Evolutionary conservation across 2,329 filamentous ascomycete genomes (phyloP).

Genomic region (Scedosporium dehoogii): DNA sequence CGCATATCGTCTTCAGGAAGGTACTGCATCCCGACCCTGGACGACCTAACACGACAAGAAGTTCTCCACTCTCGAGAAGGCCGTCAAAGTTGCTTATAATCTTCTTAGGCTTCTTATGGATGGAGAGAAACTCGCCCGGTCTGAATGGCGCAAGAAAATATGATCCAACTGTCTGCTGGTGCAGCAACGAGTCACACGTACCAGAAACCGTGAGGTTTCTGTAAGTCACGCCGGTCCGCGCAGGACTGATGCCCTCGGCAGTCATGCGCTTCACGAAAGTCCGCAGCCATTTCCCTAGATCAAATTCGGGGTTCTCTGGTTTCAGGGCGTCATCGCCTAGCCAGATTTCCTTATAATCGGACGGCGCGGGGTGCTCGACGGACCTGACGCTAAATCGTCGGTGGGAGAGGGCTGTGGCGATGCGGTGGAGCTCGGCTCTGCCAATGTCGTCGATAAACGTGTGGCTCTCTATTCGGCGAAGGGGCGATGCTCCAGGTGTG

Average conservation of each 20-base stretch:
- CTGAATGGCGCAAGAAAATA: conserved; percentile 48
- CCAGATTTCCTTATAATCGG: conserved; percentile 5
- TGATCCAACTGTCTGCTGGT: conserved; percentile 58
- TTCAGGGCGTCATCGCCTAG: conserved; percentile 22
- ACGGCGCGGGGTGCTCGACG: conserved; percentile 4
- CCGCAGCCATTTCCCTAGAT: conserved; percentile 30
- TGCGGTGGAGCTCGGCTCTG: conserved; percentile 25
- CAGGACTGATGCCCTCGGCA: conserved; percentile 43
- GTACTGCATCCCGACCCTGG: conserved; percentile 58
- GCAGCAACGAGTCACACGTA: conserved; percentile 54
- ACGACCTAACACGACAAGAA: conserved; percentile 58
- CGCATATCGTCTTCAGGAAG: conserved; percentile 50
- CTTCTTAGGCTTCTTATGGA: conserved; percentile 37
- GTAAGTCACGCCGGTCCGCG: conserved; percentile 51
- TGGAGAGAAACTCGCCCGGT: conserved; percentile 43
- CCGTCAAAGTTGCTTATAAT: conserved; percentile 58
- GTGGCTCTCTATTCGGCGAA: not conserved
- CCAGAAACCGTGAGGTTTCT: conserved; percentile 57
- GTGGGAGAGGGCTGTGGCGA: conserved; percentile 29
- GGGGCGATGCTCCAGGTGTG: not conserved
- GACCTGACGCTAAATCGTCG: conserved; percentile 18
- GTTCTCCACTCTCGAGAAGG: conserved; percentile 52
- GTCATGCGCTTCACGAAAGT: conserved; percentile 32
- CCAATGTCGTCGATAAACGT: conserved; percentile 19
- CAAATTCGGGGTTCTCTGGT: conserved; percentile 27